Percentiles rank a stretch among this genome's conserved stretches.
Evolutionary conservation across 495 filamentous ascomycete genomes (phyloP).

Genomic region (Hypoxylon rickii): DNA sequence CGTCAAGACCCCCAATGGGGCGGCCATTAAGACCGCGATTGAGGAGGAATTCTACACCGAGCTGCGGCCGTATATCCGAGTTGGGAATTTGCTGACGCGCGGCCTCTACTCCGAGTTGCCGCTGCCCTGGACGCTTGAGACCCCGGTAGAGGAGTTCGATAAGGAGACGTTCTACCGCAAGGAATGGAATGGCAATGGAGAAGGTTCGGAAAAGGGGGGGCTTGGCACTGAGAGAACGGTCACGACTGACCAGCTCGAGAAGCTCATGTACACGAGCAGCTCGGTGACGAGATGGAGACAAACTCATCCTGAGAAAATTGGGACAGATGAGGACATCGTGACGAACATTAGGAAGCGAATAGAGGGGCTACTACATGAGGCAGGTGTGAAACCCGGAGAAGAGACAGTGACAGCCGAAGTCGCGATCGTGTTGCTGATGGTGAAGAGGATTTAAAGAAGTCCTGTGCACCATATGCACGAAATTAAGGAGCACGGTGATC

Average conservation of each 20-base stretch:
- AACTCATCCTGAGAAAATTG: slow-evolving; percentile 28
- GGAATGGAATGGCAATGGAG: slow-evolving; percentile 39
- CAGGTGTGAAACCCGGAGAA: background rate
- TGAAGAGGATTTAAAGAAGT: too few species aligned
- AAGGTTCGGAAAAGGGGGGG: background rate
- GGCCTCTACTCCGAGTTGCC: slow-evolving; percentile 48
- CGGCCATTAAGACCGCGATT: slow-evolving; percentile 37
- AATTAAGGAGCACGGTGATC: too few species aligned
- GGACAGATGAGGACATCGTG: background rate
- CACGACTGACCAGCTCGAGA: slow-evolving; percentile 34
- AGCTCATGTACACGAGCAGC: slow-evolving; percentile 45
- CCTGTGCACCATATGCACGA: too few species aligned
- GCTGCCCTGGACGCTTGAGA: slow-evolving; percentile 55
- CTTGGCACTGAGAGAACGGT: slow-evolving; percentile 31
- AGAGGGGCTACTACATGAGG: slow-evolving; percentile 2
- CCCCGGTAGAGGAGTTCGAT: slow-evolving; percentile 47
- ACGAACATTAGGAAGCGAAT: background rate
- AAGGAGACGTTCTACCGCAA: slow-evolving; percentile 43
- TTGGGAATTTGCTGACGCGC: slow-evolving; percentile 44
- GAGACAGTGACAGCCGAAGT: background rate
- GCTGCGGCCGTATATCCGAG: slow-evolving; percentile 42
- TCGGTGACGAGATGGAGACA: slow-evolving; percentile 55
- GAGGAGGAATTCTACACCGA: slow-evolving; percentile 38
- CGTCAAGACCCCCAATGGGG: slow-evolving; percentile 37
- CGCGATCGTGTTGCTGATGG: background rate